Conservation (phyloP, 2,329 filamentous ascomycete genomes). For the Cladorrhinum sp. region DNA sequence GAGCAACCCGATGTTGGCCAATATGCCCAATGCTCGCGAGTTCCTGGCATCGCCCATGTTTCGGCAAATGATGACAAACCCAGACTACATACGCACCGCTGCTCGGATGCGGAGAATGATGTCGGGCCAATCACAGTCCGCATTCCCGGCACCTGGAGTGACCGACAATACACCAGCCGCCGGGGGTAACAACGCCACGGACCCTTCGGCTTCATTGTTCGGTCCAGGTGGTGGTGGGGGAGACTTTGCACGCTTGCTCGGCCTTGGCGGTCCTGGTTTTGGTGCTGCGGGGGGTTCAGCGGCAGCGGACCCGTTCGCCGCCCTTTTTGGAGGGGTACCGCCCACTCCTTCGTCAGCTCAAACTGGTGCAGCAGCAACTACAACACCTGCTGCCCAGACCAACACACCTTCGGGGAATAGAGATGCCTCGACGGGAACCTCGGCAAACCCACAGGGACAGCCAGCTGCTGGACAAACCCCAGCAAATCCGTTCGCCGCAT, state of each 20-base stretch:
- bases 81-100: conserved; percentile 76
- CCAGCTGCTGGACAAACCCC: conserved; percentile 14
- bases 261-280: conserved; percentile 17
- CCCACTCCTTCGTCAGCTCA: conserved; percentile 50
- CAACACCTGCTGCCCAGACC: conserved; percentile 14
- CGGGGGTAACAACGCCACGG: conserved; percentile 37
- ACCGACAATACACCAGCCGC: conserved; percentile 74
- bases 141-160: conserved; percentile 86
- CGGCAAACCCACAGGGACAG: conserved; percentile 8
- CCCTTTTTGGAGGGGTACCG: conserved; percentile 54
- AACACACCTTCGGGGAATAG: conserved; percentile 8
- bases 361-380: conserved; percentile 5
- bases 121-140: conserved; percentile 48
- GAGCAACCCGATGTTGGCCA: conserved; percentile 77
- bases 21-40: conserved; percentile 72
- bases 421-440: background rate
- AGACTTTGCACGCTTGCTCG: conserved; percentile 13
- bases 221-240: background rate
- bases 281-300: conserved; percentile 26
- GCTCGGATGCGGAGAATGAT: conserved; percentile 76
- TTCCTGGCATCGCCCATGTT: conserved; percentile 87
- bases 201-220: conserved; percentile 40
- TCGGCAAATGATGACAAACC: conserved; percentile 89
- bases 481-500: conserved; percentile 27
- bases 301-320: conserved; percentile 43